Percentiles rank a stretch among this genome's conserved stretches.
phyloP scores from a whole-genome alignment of 805 yeast genomes.

The Barnettozyma sucrosica region DNA sequence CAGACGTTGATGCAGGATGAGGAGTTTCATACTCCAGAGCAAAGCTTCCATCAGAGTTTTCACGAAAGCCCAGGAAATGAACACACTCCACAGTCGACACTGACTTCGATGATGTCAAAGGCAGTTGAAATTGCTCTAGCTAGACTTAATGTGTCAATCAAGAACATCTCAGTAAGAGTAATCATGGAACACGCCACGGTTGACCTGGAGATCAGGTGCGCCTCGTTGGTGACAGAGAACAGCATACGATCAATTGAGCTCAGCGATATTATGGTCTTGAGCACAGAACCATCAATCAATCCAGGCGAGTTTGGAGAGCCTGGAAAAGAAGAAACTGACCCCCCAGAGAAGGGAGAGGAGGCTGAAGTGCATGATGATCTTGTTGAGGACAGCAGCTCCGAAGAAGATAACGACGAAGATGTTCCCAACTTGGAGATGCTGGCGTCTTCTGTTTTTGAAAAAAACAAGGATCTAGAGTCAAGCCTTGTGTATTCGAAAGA shows the following conservation, averaged over 20 bases:
- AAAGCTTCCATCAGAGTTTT: conserved; percentile 18
- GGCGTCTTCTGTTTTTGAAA: conserved; percentile 24
- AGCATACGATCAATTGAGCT: conserved; percentile 40
- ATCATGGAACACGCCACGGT: conserved; percentile 40
- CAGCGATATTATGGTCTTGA: conserved; percentile 34
- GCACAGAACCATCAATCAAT: conserved; percentile 35
- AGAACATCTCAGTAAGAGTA: conserved; percentile 41
- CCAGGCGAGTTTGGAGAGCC: conserved; percentile 14
- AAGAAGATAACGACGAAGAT: conserved; percentile 14
- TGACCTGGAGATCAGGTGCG: conserved; percentile 30
- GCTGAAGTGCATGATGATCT: conserved; percentile 14
- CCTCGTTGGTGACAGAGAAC: conserved; percentile 35
- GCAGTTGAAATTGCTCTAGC: conserved; percentile 67
- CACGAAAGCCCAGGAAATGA: conserved; percentile 13
- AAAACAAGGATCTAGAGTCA: conserved; percentile 32
- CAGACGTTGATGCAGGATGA: conserved; percentile 35
- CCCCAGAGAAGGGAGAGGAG: background rate
- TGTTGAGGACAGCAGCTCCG: conserved; percentile 28
- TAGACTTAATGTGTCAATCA: conserved; percentile 47
- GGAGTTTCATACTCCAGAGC: conserved; percentile 10
- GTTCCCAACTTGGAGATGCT: conserved; percentile 27
- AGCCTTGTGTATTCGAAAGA: conserved; percentile 64
- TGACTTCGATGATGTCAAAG: conserved; percentile 52
- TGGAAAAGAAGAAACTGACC: background rate
- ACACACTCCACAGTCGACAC: conserved; percentile 28